phyloP scores from a whole-genome alignment of 2,329 filamentous ascomycete species.

The Macrophomina pseudophaseolina region DNA sequence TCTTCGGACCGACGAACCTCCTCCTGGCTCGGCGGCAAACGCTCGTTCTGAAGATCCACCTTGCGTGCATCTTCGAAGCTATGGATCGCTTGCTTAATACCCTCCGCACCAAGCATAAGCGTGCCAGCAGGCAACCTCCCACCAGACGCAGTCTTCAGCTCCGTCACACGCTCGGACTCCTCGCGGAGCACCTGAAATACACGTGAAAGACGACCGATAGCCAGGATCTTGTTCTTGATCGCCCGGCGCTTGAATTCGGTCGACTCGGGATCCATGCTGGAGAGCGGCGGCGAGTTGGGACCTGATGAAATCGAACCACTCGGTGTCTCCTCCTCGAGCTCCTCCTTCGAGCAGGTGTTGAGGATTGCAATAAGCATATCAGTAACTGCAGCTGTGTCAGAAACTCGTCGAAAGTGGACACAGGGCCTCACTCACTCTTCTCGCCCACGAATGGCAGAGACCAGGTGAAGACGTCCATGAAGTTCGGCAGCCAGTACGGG shows the following conservation, averaged over 20 bases:
- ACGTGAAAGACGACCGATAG: conserved; percentile 92
- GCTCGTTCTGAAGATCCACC: conserved; percentile 96
- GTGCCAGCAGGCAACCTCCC: conserved; percentile 92
- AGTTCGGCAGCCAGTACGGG: conserved; percentile 99
- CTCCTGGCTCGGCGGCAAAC: conserved; percentile 87
- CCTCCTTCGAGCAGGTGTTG: conserved; percentile 97
- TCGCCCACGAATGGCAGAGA: conserved; percentile 97
- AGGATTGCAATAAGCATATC: conserved; percentile 99
- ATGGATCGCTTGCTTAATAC: conserved; percentile 97
- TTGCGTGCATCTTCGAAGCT: conserved; percentile 97
- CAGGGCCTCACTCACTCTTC: conserved; percentile 61
- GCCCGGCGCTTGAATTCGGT: conserved; percentile 93
- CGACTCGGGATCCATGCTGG: conserved; percentile 75
- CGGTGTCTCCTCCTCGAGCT: conserved; percentile 87
- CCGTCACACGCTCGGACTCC: conserved; percentile 94
- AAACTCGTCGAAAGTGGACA: not conserved
- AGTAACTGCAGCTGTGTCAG: conserved; percentile 61
- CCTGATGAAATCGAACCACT: conserved; percentile 69
- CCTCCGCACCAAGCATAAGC: conserved; percentile 96
- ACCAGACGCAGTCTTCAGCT: conserved; percentile 95
- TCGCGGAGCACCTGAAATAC: conserved; percentile 98
- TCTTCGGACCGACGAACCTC: conserved; percentile 85
- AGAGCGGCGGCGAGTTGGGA: conserved; percentile 74
- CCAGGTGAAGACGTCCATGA: conserved; percentile 99
- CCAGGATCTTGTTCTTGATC: conserved; percentile 99